phyloP scores from a whole-genome alignment of 768 basidiomycete species.

The Suillus paluster region DNA sequence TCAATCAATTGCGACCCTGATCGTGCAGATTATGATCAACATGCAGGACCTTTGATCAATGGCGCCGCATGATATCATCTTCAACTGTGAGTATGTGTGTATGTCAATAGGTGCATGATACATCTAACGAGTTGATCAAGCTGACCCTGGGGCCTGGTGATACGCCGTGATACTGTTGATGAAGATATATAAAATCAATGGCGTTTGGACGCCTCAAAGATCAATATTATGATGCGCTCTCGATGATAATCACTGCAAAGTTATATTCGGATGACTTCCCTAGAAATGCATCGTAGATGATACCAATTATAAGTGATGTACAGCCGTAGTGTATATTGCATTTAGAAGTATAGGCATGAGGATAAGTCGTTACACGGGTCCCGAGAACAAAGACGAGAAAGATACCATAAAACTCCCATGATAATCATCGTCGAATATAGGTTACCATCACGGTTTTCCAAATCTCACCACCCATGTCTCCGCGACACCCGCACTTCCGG shows the following conservation, averaged over 20 bases:
- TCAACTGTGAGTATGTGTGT: too few relatives aligned
- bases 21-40: background rate
- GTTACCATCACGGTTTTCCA: slow-evolving; percentile 31
- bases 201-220: too few relatives aligned
- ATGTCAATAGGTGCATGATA: too few relatives aligned
- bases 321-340: background rate
- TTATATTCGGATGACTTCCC: background rate
- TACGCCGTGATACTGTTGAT: background rate
- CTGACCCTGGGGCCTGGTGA: background rate
- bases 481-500: slow-evolving; percentile 42
- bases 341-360: background rate
- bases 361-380: background rate
- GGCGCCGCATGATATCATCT: too few relatives aligned
- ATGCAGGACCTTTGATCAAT: too few relatives aligned
- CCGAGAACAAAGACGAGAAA: background rate
- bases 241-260: background rate
- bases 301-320: background rate
- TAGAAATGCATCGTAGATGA: background rate
- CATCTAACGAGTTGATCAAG: background rate
- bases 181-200: too few relatives aligned
- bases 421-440: background rate
- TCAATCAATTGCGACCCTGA: background rate
- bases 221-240: background rate
- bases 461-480: slow-evolving; percentile 69
- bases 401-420: background rate